Conservation (phyloP, 257 asterid species). For the Eustoma russellianum region DNA sequence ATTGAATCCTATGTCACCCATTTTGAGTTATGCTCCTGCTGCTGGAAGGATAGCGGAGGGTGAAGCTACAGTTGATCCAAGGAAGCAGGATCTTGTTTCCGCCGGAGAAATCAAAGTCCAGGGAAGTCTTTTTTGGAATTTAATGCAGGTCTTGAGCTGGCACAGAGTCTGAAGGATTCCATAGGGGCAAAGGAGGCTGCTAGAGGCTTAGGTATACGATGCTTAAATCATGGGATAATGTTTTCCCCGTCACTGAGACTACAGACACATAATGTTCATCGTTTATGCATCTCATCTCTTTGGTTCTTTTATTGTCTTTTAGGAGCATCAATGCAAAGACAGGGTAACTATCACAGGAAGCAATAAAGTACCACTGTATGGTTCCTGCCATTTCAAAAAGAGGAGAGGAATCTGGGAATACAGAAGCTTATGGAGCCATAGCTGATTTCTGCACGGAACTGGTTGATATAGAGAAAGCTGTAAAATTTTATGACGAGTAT, state of each 20-base stretch:
- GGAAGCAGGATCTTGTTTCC: constrained; percentile 63
- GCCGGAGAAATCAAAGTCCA: constrained; percentile 73
- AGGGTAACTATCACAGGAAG: constrained; percentile 79
- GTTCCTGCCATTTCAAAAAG: constrained; percentile 72
- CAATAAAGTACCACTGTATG: constrained; percentile 69
- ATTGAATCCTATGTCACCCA: constrained; percentile 95
- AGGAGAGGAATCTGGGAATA: constrained; percentile 83
- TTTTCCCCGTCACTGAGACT: background rate
- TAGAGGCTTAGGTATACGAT: constrained; percentile 75
- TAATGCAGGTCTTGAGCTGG: constrained; percentile 77
- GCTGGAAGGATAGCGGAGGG: constrained; percentile 66
- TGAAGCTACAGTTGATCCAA: constrained; percentile 82
- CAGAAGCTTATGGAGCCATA: constrained; percentile 96
- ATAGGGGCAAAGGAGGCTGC: constrained; percentile 97
- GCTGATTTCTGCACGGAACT: constrained; percentile 96
- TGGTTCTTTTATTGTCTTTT: constrained; percentile 2
- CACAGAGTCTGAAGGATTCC: constrained; percentile 66
- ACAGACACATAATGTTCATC: background rate
- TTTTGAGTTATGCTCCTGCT: constrained; percentile 84
- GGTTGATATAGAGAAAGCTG: constrained; percentile 89
- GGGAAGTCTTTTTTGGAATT: constrained; percentile 75
- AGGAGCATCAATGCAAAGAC: constrained; percentile 97
- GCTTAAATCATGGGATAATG: background rate
- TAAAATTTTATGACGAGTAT: constrained; percentile 78
- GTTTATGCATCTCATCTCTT: too few species aligned